Base-by-base conservation (phyloP, 768 basidiomycete species). In the Lentinula raphanica region DNA sequence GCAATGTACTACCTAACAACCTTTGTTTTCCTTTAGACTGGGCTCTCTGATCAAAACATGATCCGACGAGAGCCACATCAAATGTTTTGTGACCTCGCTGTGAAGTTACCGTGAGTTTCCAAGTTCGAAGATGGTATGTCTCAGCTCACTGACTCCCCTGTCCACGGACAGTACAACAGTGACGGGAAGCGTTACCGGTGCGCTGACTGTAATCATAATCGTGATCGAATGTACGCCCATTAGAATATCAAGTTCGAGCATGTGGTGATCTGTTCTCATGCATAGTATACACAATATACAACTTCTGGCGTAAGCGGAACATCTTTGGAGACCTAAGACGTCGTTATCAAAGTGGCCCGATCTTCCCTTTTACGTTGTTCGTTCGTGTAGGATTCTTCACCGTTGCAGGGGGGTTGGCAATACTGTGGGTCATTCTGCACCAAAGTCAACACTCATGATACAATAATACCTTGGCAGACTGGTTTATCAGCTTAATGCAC, bases 31-130 rank as follows among this genome's bases (percentile, higher is more conserved):
- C 4, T 45, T 45, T 13, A 53, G 50, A 35, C 36, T n/a, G 50
- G 58, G 19, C 27, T 59, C 31, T 31, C 32, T 8, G 23, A 58
- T 13, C 56, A 31, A 21, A 8, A 48, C 12, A 23, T 31, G 9
- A 38, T 58, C 19, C 42, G 50, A 23, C 48, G 31, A 11, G 11
- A 49, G 23, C 15, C 35, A 4, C 31, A 44, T 11, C 28, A 38
- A 13, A 49, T 39, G 46, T 46, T 58, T 15, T 58, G 56, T 38
- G 46, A 58, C 28, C 32, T 45, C 48, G n/a, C 17, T 9, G 19
- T 21, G 3, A 25, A 32, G 7, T 7, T 49, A 28, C 56, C 62
- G 84, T 87, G 28, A 74, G 85, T 42, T 25, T 35, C 9, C 32
- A 12, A 15, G 13, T 15, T 19, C 15, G 7, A n/a, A 23, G 36